Base-by-base conservation (phyloP, 1,139 yeast species). In the Lizanozyma gosingica region DNA sequence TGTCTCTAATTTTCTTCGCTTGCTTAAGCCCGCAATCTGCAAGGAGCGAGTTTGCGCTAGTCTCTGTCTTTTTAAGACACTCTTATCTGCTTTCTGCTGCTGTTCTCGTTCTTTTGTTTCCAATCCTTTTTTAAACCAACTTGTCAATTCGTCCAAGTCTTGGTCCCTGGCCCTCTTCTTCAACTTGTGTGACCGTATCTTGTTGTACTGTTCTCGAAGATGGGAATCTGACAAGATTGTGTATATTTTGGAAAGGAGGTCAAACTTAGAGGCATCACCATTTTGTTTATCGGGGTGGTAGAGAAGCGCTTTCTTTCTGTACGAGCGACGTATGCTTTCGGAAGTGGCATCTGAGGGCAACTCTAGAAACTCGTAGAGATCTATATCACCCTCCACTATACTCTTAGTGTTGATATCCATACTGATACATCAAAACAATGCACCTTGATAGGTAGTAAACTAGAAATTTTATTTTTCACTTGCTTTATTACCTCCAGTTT, bases 251-350 rank as follows among this genome's bases (percentile, higher is more conserved):
- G 63, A 49, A 37, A 67, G 50, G 4, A 56, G 41, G 34, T 60
- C 61, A 50, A 70, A 70, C 45, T 59, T 55, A n/a, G 46, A 45
- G 3, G 46, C 47, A 2, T 62, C 60, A 8, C 57, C 52, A 6
- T 48, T 42, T 43, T 62, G 58, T 49, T 69, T 70, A 48, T 70
- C 76, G 1, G 76, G 76, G 49, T 22, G 29, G 11, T 22, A 22
- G 9, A 6, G 29, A 6, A 22, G 29, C 6, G 29, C 29, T 11
- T 22, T 22, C 29, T 22, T 22, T 11, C 29, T 22, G 11, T 22
- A 22, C 11, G 11, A 11, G 11, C 29, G 29, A 22, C 29, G 29
- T 6, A 22, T 22, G 6, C 11, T 6, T 6, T 22, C 29, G 29
- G 29, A 6, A 6, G 29, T 6, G 6, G 67, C 61, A 9, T 49